A percentile compares a stretch with the other conserved stretches of the same genome.
Evolutionary conservation across 2,329 filamentous ascomycete species (phyloP).

Genomic region (Colletotrichum cordylinicola): DNA sequence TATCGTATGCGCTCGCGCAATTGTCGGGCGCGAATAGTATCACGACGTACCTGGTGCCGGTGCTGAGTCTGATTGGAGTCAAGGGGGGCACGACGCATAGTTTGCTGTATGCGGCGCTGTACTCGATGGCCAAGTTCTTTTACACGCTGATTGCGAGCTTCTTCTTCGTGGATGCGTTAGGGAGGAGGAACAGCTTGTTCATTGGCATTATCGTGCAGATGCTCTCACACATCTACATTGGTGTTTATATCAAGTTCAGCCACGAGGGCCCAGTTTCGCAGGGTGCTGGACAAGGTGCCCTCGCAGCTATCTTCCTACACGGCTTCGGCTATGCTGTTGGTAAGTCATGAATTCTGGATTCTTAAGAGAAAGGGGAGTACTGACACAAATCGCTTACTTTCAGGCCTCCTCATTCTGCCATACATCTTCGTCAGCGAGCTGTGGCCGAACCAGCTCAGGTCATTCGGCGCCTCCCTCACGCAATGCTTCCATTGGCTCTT

Average conservation of each 20-base stretch:
- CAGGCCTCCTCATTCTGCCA: conserved; percentile 37
- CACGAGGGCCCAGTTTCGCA: conserved; percentile 27
- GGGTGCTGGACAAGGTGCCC: conserved; percentile 39
- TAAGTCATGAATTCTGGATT: background rate
- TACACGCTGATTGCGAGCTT: conserved; percentile 45
- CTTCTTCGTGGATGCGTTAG: conserved; percentile 49
- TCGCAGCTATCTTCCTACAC: conserved; percentile 50
- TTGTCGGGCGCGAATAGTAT: conserved; percentile 50
- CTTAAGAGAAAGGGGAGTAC: background rate
- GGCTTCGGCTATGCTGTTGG: conserved; percentile 48
- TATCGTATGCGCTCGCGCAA: conserved; percentile 46
- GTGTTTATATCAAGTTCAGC: conserved; percentile 41
- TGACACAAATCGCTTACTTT: background rate
- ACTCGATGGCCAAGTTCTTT: conserved; percentile 47
- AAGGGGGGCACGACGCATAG: conserved; percentile 30
- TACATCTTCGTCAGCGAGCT: conserved; percentile 51
- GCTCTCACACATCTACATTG: conserved; percentile 45
- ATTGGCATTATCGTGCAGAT: conserved; percentile 39
- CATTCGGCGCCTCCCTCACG: conserved; percentile 43
- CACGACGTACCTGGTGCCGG: conserved; percentile 47
- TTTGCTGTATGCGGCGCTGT: conserved; percentile 47
- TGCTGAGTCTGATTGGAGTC: conserved; percentile 42
- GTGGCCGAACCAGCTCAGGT: conserved; percentile 50
- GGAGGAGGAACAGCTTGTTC: conserved; percentile 41
- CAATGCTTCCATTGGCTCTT: conserved; percentile 50